Evolutionary conservation across 2,329 filamentous ascomycete species (phyloP), one percentile per base, ranked within the genome.

Genomic region (Aspergillus texensis): DNA sequence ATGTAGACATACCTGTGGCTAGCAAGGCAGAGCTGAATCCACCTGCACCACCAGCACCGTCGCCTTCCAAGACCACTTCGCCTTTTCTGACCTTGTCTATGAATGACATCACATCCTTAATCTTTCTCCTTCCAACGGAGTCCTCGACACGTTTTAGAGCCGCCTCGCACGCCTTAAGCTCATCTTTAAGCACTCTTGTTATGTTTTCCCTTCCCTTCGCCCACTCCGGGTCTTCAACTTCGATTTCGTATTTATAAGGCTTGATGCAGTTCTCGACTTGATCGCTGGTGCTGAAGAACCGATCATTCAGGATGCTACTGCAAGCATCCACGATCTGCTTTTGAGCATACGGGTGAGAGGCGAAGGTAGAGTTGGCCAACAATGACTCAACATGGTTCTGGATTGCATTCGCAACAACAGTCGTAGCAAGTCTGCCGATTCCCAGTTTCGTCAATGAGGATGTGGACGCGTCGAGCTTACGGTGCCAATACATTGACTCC

Each of bases 251-350:
- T 76, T 99, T 99, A 83, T 94, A 99, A 0, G 96, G 95, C 78
- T 99, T 99, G 79, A 99, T 96, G 75, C 94, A 99, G 75, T 98
- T 98, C 78, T 99, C 95, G 1, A 99, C 92, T 79, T 98, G 95
- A 73, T 99, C 96, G 67, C 92, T 95, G 1, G 96, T 99, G 78
- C 94, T 95, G 80, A 97, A 98, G 67, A 96, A 97, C 16, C 94
- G 86, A 72, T 99, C 95, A 68, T 95, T 95, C 14, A 99, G 81
- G 59, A 99, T 98, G 30, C 88, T 91, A 0, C 92, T 91, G 1
- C 93, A 93, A 1, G 95, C 94, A 70, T 97, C 93, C 55, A 89
- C 91, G 68, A 99, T 98, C n/a, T 93, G 92, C 77, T 95, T 89
- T 41, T 92, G 90, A 11, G 95, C 95, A 71, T 95, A 97, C 0